phyloP scores from a whole-genome alignment of 2,329 filamentous ascomycete genomes.

The Beauveria brongniartii region DNA sequence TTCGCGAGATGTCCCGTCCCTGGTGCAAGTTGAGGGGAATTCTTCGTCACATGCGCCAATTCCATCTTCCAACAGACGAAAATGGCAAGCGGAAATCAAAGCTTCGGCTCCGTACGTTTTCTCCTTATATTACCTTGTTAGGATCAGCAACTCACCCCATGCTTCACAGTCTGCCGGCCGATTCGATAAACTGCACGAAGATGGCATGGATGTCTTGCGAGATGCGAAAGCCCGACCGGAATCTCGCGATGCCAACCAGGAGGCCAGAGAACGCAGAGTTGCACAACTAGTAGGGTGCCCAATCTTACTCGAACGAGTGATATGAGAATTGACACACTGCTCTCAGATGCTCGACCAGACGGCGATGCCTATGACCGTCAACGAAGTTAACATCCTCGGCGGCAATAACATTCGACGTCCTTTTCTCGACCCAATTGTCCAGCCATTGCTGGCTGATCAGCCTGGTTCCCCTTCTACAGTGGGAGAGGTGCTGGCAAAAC shows the following conservation, averaged over 20 bases:
- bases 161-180: constrained; percentile 25
- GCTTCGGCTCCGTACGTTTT: constrained; percentile 11
- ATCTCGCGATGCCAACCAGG: constrained; percentile 28
- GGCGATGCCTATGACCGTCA: constrained; percentile 79
- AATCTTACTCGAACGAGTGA: background rate
- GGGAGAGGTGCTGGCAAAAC: constrained; percentile 65
- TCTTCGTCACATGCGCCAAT: background rate
- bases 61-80: background rate
- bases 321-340: background rate
- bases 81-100: background rate
- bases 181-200: constrained; percentile 32
- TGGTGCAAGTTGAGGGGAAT: background rate
- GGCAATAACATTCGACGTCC: constrained; percentile 72
- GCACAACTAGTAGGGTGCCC: constrained; percentile 26
- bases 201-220: constrained; percentile 28
- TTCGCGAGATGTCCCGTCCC: constrained; percentile 4
- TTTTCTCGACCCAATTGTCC: constrained; percentile 76
- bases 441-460: constrained; percentile 65
- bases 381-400: constrained; percentile 75
- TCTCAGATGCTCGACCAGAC: constrained; percentile 58
- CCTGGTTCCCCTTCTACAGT: constrained; percentile 65
- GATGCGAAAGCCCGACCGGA: constrained; percentile 31
- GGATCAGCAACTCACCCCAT: background rate
- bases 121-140: constrained; percentile 5
- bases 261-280: constrained; percentile 31